Base-by-base conservation (phyloP, 2,329 filamentous ascomycete species). In the Escovopsis sp. region DNA sequence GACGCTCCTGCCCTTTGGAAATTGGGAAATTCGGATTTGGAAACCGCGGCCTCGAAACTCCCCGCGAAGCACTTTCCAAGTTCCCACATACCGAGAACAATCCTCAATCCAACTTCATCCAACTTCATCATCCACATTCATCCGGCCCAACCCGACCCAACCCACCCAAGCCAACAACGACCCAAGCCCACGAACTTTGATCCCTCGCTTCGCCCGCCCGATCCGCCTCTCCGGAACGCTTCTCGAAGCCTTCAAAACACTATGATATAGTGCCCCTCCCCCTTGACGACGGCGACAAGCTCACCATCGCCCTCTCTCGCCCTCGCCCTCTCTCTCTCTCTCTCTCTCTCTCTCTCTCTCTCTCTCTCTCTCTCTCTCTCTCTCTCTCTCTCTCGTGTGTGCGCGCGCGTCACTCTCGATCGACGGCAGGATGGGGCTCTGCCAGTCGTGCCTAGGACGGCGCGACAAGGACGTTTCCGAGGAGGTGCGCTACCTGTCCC, bases 381-480 rank as follows among this genome's bases (percentile, higher is more conserved):
- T n/a, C n/a, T n/a, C n/a, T n/a, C n/a, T n/a, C n/a, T n/a, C n/a
- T n/a, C n/a, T n/a, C n/a, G n/a, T n/a, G n/a, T n/a, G n/a, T n/a
- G 23, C 23, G 23, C 23, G 45, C 40, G 36, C 42, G 44, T 12
- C 34, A 26, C 26, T 23, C 5, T 23, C 23, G 39, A 42, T 12
- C 18, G 23, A 38, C 30, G 38, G 37, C 43, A 59, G 40, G 47
- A 80, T 80, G 76, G 76, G 76, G 46, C 66, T 67, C 57, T 80
- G 75, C 59, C 65, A 70, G 47, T 79, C 75, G 43, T 80, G 76
- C 54, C 60, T 80, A 37, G 73, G 75, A 48, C 58, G 63, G 48
- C 65, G 67, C 43, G 63, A 65, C 41, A 64, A 62, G 49, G 70
- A 75, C 48, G 59, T 62, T 30, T 69, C 69, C 45, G 73, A 77